Conservation (phyloP, 2,329 filamentous ascomycete genomes). For the Microdochium paspali region DNA sequence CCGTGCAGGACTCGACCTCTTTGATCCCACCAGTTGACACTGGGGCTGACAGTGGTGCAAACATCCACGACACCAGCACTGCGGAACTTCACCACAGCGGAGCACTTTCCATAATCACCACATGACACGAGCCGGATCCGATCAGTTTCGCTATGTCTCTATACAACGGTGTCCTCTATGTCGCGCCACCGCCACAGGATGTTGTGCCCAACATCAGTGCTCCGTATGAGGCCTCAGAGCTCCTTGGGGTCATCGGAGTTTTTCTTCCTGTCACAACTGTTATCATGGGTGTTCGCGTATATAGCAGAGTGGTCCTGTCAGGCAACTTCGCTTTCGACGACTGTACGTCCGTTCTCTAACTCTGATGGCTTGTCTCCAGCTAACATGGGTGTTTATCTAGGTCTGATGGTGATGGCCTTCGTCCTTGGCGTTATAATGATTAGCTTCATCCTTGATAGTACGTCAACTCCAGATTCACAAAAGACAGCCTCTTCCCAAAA, state of each 20-base stretch:
- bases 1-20: too few species aligned
- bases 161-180: slow-evolving; percentile 6
- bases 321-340: slow-evolving; percentile 8
- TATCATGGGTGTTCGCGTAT: slow-evolving; percentile 6
- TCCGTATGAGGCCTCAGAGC: slow-evolving; percentile 2
- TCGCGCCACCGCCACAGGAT: slow-evolving; percentile 6
- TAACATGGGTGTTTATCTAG: slow-evolving; percentile 1
- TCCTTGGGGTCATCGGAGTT: slow-evolving; percentile 5
- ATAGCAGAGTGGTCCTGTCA: slow-evolving; percentile 6
- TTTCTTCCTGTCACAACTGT: slow-evolving; percentile 7
- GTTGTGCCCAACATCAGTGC: slow-evolving; percentile 3
- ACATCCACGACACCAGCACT: too few species aligned
- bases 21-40: too few species aligned
- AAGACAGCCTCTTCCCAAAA: too few species aligned
- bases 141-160: slow-evolving; percentile 5
- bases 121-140: neutral
- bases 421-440: slow-evolving; percentile 2
- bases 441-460: slow-evolving; percentile 4
- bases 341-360: too few species aligned
- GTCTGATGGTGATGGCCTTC: slow-evolving; percentile 5
- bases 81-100: too few species aligned
- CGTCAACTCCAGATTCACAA: neutral
- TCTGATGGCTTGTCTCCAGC: too few species aligned
- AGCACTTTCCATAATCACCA: neutral
- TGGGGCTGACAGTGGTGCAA: too few species aligned